Conservation (phyloP, 495 filamentous ascomycete species). For the Penicillium desertorum region DNA sequence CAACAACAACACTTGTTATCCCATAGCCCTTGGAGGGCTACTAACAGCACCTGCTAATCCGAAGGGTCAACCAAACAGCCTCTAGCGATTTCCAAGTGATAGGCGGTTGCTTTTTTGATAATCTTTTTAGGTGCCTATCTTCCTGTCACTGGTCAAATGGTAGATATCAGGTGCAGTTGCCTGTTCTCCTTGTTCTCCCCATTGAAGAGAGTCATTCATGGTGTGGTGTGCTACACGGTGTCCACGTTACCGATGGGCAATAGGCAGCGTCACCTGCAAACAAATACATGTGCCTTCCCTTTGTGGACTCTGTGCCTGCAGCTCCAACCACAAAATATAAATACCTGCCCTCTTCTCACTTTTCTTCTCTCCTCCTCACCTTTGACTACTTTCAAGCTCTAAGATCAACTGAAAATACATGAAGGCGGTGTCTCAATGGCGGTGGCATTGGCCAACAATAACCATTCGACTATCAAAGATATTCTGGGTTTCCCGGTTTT, state of each 20-base stretch:
- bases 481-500: neutral
- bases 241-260: neutral
- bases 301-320: neutral
- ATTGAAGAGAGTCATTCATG: neutral
- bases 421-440: neutral
- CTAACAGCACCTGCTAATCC: neutral
- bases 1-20: neutral
- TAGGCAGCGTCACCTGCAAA: neutral
- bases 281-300: no score
- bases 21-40: neutral
- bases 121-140: neutral
- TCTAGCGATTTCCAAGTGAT: neutral
- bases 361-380: neutral
- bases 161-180: neutral
- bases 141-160: neutral
- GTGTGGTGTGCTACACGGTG: neutral
- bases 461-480: neutral
- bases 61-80: neutral
- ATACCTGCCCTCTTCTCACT: neutral
- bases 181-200: no score
- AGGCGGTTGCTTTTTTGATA: neutral
- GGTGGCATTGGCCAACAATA: neutral
- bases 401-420: neutral
- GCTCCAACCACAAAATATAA: neutral
- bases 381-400: neutral